phyloP scores from a whole-genome alignment of 2,329 filamentous ascomycete species.

The Monilinia laxa region DNA sequence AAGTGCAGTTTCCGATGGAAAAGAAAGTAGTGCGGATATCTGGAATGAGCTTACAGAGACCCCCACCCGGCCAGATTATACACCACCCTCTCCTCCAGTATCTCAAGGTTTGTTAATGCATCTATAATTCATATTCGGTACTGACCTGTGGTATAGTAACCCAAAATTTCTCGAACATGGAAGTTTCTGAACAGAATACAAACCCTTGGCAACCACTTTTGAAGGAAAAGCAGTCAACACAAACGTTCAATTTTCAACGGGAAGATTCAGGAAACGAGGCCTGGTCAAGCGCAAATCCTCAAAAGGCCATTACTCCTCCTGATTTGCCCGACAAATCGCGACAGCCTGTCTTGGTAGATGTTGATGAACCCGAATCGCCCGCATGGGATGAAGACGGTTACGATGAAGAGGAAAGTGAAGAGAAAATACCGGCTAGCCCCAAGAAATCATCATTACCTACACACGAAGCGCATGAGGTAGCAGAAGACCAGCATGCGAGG shows the following conservation, averaged over 20 bases:
- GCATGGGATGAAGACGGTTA: conserved; percentile 40
- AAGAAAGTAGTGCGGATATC: conserved; percentile 36
- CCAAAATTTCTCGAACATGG: conserved; percentile 34
- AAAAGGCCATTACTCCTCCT: background rate
- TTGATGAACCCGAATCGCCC: conserved; percentile 38
- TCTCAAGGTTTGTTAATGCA: conserved; percentile 28
- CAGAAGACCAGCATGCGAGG: conserved; percentile 38
- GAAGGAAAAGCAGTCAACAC: conserved; percentile 29
- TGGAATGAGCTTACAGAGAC: conserved; percentile 33
- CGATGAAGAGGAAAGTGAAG: conserved; percentile 15
- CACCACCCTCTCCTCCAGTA: conserved; percentile 29
- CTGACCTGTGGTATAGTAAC: conserved; percentile 23
- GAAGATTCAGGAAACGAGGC: conserved; percentile 37
- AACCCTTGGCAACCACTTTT: conserved; percentile 40
- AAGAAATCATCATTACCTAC: conserved; percentile 25
- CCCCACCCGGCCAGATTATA: conserved; percentile 23
- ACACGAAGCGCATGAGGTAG: conserved; percentile 30
- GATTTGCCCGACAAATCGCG: conserved; percentile 17
- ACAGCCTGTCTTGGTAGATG: conserved; percentile 34
- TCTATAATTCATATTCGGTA: background rate
- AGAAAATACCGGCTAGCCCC: background rate
- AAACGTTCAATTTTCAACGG: conserved; percentile 25
- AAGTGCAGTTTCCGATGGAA: conserved; percentile 25
- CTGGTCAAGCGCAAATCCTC: conserved; percentile 30
- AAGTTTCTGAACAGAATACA: conserved; percentile 33